A percentile compares a stretch with the other conserved stretches of the same genome.
phyloP scores from a whole-genome alignment of 2,329 filamentous ascomycete species.

The Fusarium solani-melongenae region DNA sequence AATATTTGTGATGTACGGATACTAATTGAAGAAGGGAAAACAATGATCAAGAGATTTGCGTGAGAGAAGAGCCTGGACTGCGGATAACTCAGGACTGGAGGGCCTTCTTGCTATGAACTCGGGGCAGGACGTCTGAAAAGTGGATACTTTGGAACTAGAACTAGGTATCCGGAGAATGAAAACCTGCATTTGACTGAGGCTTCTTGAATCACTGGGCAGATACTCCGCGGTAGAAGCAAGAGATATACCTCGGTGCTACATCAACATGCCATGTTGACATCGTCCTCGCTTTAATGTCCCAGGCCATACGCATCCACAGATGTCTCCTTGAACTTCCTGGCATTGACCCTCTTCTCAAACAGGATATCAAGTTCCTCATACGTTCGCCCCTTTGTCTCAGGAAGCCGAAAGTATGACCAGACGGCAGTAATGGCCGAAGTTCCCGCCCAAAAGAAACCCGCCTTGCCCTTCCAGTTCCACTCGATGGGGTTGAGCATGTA shows the following conservation, averaged over 20 bases:
- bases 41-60: neutral
- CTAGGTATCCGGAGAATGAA: neutral
- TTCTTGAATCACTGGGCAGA: neutral
- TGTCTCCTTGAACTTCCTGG: conserved; percentile 48
- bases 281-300: neutral
- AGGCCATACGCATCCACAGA: neutral
- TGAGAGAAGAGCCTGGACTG: neutral
- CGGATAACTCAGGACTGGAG: neutral
- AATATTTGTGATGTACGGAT: neutral
- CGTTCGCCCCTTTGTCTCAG: conserved; percentile 47
- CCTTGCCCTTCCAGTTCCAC: conserved; percentile 50
- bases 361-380: conserved; percentile 50
- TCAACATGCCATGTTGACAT: neutral
- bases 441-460: conserved; percentile 48
- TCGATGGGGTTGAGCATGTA: conserved; percentile 50
- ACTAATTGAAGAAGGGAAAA: neutral
- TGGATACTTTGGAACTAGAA: neutral
- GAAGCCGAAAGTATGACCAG: conserved; percentile 51
- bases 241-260: neutral
- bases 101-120: too few species aligned
- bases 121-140: neutral
- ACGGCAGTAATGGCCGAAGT: conserved; percentile 39
- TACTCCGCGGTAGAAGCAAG: neutral
- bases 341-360: conserved; percentile 46
- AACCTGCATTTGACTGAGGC: neutral